phyloP scores from a whole-genome alignment of 768 basidiomycete genomes.

The Strobilomyces dryophilus region DNA sequence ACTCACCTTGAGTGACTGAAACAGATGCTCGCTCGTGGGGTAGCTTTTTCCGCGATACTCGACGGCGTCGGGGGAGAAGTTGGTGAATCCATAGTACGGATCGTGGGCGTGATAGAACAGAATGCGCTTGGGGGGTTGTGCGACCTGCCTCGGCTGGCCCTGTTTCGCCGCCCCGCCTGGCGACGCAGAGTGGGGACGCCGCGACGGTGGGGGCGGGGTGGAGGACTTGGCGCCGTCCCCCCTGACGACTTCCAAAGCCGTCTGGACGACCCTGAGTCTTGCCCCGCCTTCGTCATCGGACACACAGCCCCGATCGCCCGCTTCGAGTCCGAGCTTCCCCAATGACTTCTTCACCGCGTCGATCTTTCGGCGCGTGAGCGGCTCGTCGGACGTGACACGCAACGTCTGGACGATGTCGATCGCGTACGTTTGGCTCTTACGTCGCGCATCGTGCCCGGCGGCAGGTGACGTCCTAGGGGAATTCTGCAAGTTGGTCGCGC shows the following conservation, averaged over 20 bases:
- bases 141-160: neutral
- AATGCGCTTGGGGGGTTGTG: conserved; percentile 22
- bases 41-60: conserved; percentile 36
- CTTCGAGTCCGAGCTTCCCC: conserved; percentile 18
- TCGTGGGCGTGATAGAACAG: conserved; percentile 31
- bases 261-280: conserved; percentile 27
- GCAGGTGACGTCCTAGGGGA: neutral
- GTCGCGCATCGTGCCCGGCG: neutral
- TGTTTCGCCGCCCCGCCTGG: conserved; percentile 13
- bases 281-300: conserved; percentile 25
- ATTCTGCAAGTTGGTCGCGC: conserved; percentile 8
- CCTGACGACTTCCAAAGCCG: conserved; percentile 21
- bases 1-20: conserved; percentile 42
- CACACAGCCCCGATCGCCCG: conserved; percentile 27
- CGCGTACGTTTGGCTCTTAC: conserved; percentile 19
- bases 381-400: conserved; percentile 26
- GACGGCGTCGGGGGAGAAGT: conserved; percentile 42
- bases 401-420: conserved; percentile 30
- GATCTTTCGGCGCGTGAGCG: conserved; percentile 24
- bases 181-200: conserved; percentile 22
- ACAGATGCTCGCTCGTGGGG: conserved; percentile 46
- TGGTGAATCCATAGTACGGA: conserved; percentile 39
- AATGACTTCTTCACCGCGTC: conserved; percentile 30
- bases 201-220: conserved; percentile 3
- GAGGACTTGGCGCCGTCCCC: conserved; percentile 3